A percentile compares a stretch with the other conserved stretches of the same genome.
Evolutionary conservation across 202 grass and related monocot genomes (phyloP).

Genomic region (Musa balbisiana): DNA sequence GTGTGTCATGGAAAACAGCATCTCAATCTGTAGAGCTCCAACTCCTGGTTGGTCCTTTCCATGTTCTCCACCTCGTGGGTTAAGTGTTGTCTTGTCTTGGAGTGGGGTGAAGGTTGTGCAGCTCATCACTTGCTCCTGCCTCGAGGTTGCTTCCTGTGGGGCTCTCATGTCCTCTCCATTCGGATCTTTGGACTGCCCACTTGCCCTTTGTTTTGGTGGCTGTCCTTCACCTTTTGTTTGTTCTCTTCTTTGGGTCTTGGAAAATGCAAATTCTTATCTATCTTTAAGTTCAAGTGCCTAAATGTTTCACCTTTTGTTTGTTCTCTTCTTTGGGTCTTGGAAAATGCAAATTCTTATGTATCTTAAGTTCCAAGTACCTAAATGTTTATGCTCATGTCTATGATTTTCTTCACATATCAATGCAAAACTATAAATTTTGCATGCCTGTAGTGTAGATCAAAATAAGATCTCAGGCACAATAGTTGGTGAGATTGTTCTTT

Average conservation of each 20-base stretch:
- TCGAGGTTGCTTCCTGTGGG: neutral
- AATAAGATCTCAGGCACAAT: too few species aligned
- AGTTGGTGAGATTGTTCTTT: too few species aligned
- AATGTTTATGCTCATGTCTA: neutral
- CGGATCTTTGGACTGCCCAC: neutral
- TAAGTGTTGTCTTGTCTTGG: neutral
- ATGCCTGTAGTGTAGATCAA: too few species aligned
- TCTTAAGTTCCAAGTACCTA: neutral
- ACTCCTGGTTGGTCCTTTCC: neutral
- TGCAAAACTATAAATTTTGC: too few species aligned
- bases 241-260: neutral
- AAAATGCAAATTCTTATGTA: neutral
- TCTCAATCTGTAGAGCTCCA: neutral
- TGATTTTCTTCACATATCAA: too few species aligned
- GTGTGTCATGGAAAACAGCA: neutral
- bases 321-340: neutral
- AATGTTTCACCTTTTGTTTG: neutral
- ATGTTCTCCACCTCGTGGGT: neutral
- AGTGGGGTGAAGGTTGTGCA: neutral
- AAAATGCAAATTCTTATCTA: neutral
- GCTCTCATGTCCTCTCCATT: neutral
- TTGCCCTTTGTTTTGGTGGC: neutral
- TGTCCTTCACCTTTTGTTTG: neutral
- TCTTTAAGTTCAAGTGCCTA: neutral
- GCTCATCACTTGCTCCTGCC: neutral